Conservation (phyloP, 2,329 filamentous ascomycete genomes). For the Aschersonia sp. region DNA sequence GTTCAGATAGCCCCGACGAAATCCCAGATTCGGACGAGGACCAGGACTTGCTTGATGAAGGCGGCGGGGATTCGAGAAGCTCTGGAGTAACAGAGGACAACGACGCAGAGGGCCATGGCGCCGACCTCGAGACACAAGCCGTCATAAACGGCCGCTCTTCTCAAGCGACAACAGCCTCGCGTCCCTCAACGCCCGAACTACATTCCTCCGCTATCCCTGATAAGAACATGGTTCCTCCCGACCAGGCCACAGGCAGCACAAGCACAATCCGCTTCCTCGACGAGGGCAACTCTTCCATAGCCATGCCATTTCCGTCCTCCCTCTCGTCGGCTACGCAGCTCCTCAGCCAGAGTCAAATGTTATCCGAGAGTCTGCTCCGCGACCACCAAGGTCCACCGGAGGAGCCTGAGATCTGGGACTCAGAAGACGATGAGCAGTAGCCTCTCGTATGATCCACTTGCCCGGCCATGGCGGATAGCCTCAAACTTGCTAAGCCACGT, state of each 20-base stretch:
- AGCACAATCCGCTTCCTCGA: too few relatives aligned
- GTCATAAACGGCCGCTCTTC: constrained; percentile 5
- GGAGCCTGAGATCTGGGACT: constrained; percentile 22
- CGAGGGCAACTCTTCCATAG: too few relatives aligned
- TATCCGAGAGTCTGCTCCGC: constrained; percentile 30
- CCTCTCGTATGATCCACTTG: not conserved
- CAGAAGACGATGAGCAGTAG: constrained; percentile 15
- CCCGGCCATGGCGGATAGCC: too few relatives aligned
- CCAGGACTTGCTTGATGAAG: not conserved
- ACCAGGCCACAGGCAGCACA: too few relatives aligned
- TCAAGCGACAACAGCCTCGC: not conserved
- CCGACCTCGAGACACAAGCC: constrained; percentile 2
- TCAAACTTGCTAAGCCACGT: too few relatives aligned
- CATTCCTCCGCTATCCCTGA: not conserved
- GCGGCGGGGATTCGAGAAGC: too few relatives aligned
- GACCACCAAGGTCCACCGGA: constrained; percentile 16
- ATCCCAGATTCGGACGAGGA: constrained; percentile 37
- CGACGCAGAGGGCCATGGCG: constrained; percentile 3
- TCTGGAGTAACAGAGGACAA: constrained; percentile 1
- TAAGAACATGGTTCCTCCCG: too few relatives aligned
- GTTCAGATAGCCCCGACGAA: constrained; percentile 11
- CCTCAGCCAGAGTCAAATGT: constrained; percentile 34
- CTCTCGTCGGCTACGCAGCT: constrained; percentile 27
- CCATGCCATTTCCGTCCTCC: constrained; percentile 4
- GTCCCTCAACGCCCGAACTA: constrained; percentile 1